Base-by-base conservation (phyloP, 2,329 filamentous ascomycete species). In the Phialocephala subalpina region DNA sequence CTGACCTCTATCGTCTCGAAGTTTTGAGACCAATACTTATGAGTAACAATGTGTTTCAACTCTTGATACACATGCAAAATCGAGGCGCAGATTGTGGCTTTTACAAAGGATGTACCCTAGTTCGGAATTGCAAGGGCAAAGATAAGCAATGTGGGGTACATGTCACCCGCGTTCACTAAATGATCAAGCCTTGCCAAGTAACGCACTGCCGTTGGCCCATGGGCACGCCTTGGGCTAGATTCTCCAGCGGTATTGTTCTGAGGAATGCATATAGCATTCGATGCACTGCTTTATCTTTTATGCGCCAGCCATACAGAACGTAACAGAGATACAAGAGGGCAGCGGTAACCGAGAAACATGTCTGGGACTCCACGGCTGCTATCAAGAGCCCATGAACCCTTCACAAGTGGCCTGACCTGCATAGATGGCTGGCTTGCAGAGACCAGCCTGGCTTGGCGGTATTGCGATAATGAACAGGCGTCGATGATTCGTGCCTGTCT, bases 61-160 rank as follows among this genome's bases (percentile, higher is more conserved):
- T 49, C 45, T 22, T 49, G 45, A 49, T 49, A 49, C 45, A 49
- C 45, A 22, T 49, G 45, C 4, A 12, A 22, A 18, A 49, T 33
- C 6, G 45, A 49, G n/a, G 45, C 45, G 45, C 20, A 49, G 45
- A 49, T 49, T 49, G 45, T 49, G 45, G 45, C 45, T 49, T 49
- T 18, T n/a, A 49, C 18, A n/a, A 49, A 49, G 45, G 45, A 2
- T 25, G 45, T n/a, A 49, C n/a, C 45, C 45, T 49, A 22, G 45
- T 12, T n/a, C 9, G 45, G 45, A 22, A 20, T 49, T 22, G 45
- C 55, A 16, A 40, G 55, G 55, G 55, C 29, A 22, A 16, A 22
- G 55, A 58, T 58, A 58, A 58, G 55, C 55, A 58, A 58, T 58
- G 55, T 58, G 55, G 55, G 55, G 55, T 58, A 58, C 27, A 36